Conservation (phyloP, 2,329 filamentous ascomycete species). For the Ceratocystis ficicola region DNA sequence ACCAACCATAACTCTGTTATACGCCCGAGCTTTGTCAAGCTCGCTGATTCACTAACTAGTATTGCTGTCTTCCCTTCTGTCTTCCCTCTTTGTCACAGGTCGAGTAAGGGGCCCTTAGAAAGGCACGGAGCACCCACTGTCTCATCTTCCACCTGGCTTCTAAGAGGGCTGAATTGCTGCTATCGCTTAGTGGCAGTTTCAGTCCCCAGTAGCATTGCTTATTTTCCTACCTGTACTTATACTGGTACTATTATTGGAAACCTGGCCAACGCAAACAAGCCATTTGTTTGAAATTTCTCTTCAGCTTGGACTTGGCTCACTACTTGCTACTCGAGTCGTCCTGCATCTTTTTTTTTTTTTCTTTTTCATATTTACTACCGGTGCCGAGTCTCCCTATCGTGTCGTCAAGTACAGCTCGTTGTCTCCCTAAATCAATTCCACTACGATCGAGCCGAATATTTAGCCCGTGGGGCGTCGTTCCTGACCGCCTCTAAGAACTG, state of each 20-base stretch:
- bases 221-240: background rate
- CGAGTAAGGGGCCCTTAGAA: background rate
- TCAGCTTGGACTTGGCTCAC: background rate
- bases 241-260: constrained; percentile 1
- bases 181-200: constrained; percentile 7
- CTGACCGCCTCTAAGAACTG: background rate
- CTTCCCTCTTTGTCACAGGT: constrained; percentile 1
- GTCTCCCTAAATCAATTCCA: background rate
- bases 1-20: background rate
- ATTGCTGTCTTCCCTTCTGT: background rate
- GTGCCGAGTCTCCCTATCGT: background rate
- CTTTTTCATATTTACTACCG: constrained; percentile 9
- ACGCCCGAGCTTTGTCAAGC: background rate
- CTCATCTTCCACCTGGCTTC: constrained; percentile 1
- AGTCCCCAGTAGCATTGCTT: background rate
- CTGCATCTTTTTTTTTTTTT: constrained; percentile 13
- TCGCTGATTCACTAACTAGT: background rate
- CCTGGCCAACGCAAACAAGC: background rate
- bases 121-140: constrained; percentile 10
- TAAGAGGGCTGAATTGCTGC: constrained; percentile 4
- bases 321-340: background rate
- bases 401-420: background rate
- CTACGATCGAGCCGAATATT: background rate
- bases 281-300: background rate
- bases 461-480: background rate